These are phyloP conservation scores for Quercus dentata DNA, from an alignment of 306 rosid genomes.

Conservation along the genomic window DNA sequence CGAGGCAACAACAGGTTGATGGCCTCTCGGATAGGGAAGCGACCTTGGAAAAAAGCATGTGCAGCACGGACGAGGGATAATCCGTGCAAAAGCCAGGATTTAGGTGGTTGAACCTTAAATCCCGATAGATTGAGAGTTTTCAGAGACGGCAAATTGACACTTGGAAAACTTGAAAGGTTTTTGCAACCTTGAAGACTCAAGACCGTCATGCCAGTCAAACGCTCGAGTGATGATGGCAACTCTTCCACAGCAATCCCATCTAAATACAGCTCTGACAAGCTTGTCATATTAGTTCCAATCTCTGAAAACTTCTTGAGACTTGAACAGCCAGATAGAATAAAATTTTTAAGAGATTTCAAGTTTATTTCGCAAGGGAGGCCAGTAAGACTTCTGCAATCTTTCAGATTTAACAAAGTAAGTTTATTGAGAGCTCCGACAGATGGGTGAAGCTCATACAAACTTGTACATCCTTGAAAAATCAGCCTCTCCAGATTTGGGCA, in stretches of 20 bases:
- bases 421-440: slow-evolving; percentile 9
- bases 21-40: too few species aligned
- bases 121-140: too few species aligned
- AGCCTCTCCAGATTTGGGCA: slow-evolving; percentile 17
- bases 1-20: too few species aligned
- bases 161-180: not conserved
- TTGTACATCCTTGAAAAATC: slow-evolving; percentile 18
- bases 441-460: slow-evolving; percentile 11
- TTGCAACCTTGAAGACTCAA: slow-evolving; percentile 2
- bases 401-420: slow-evolving; percentile 6
- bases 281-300: slow-evolving; percentile 13
- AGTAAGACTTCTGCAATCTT: slow-evolving; percentile 7
- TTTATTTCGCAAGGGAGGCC: slow-evolving; percentile 3
- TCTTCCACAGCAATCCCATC: not conserved
- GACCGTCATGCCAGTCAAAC: not conserved
- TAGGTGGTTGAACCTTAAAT: too few species aligned
- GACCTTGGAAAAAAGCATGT: too few species aligned
- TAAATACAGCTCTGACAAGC: not conserved
- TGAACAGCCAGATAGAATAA: slow-evolving; percentile 14
- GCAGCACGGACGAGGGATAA: too few species aligned
- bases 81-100: too few species aligned
- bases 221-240: not conserved
- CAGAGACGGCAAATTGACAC: too few species aligned
- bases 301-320: slow-evolving; percentile 4
- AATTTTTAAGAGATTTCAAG: slow-evolving; percentile 14